phyloP scores from a whole-genome alignment of 2,329 filamentous ascomycete species.

The Ophiostoma australiae region DNA sequence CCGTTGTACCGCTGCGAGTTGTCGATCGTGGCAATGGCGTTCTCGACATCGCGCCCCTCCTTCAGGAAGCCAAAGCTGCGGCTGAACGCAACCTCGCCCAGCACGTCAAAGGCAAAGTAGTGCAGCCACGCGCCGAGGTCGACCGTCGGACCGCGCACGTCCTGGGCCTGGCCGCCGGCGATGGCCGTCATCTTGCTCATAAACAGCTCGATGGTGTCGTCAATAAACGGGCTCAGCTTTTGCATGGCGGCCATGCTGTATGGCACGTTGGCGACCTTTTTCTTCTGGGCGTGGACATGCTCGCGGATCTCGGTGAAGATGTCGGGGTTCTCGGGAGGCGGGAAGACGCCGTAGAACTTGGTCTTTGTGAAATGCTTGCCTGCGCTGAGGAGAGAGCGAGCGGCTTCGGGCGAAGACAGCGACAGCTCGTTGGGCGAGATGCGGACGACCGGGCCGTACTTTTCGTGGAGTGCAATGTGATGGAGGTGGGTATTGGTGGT shows the following conservation, averaged over 20 bases:
- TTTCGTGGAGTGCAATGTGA: conserved; percentile 42
- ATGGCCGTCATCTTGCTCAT: conserved; percentile 41
- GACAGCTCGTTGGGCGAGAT: conserved; percentile 47
- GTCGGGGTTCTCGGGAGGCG: conserved; percentile 52
- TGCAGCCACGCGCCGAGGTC: conserved; percentile 47
- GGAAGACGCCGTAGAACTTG: conserved; percentile 50
- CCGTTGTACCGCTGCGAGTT: conserved; percentile 50
- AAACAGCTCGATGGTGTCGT: conserved; percentile 47
- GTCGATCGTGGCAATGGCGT: conserved; percentile 50
- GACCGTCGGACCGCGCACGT: conserved; percentile 28
- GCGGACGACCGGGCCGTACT: conserved; percentile 47
- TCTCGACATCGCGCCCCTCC: conserved; percentile 47
- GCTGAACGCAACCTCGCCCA: conserved; percentile 50
- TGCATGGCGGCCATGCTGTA: conserved; percentile 53
- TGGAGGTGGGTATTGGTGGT: conserved; percentile 40
- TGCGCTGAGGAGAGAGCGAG: conserved; percentile 43
- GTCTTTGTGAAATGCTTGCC: conserved; percentile 52
- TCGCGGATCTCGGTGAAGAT: conserved; percentile 55
- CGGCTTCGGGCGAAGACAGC: conserved; percentile 43
- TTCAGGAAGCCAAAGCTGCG: conserved; percentile 50
- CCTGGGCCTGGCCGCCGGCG: conserved; percentile 27
- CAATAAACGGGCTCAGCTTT: conserved; percentile 47
- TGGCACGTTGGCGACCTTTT: conserved; percentile 48
- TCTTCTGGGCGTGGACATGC: conserved; percentile 51
- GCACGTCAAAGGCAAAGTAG: conserved; percentile 45